A percentile compares a stretch with the other conserved stretches of the same genome.
These are phyloP conservation scores for Paecilomyces formosus DNA, from an alignment of 2,329 filamentous ascomycete genomes.

Conservation along the genomic window DNA sequence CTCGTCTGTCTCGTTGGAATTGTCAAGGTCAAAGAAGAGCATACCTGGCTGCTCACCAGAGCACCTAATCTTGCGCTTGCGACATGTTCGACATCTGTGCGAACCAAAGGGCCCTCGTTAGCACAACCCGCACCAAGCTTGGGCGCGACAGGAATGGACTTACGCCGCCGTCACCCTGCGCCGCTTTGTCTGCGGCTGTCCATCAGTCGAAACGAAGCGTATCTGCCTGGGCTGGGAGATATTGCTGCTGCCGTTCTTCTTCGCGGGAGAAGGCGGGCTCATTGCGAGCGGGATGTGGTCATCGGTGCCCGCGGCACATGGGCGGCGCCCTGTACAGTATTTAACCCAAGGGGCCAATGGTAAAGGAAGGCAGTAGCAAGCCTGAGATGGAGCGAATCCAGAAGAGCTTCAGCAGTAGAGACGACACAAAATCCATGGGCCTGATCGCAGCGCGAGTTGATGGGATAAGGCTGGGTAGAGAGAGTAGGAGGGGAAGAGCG, in stretches of 20 bases:
- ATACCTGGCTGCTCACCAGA: slow-evolving; percentile 60
- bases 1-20: slow-evolving; percentile 3
- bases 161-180: slow-evolving; percentile 73
- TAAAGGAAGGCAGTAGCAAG: not conserved
- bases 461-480: not conserved
- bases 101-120: slow-evolving; percentile 5
- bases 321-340: slow-evolving; percentile 9
- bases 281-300: slow-evolving; percentile 27
- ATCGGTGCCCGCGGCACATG: slow-evolving; percentile 28
- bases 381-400: not conserved
- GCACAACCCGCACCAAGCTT: not conserved
- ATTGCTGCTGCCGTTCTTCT: slow-evolving; percentile 24
- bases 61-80: slow-evolving; percentile 68
- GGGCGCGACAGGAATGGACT: slow-evolving; percentile 22
- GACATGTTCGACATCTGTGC: slow-evolving; percentile 61
- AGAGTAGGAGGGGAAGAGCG: not conserved
- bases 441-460: not conserved
- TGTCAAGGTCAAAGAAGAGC: not conserved
- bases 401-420: not conserved
- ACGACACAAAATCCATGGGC: not conserved
- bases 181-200: slow-evolving; percentile 70
- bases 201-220: slow-evolving; percentile 75
- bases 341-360: not conserved
- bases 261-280: slow-evolving; percentile 30
- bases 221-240: slow-evolving; percentile 42